A percentile compares a stretch with the other conserved stretches of the same genome.
These are phyloP conservation scores for Quercus tomentella DNA, from an alignment of 331 rosid species.

Conservation along the genomic window DNA sequence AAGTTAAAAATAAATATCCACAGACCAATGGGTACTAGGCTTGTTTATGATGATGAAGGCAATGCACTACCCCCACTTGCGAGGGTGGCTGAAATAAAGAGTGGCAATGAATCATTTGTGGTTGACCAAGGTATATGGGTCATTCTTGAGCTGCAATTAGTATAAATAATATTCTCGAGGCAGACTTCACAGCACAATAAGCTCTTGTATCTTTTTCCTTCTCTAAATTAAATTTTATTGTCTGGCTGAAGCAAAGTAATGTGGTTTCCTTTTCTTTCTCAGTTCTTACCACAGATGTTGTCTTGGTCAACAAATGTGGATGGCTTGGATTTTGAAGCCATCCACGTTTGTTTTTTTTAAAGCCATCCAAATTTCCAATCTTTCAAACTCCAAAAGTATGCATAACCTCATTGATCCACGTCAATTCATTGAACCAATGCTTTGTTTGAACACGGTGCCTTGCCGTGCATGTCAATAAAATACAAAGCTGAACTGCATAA, in stretches of 20 bases:
- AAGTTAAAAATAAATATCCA: constrained; percentile 77
- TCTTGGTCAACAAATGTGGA: background rate
- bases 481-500: background rate
- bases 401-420: background rate
- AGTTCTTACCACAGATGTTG: background rate
- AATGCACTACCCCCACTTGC: constrained; percentile 76
- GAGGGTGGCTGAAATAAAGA: constrained; percentile 50
- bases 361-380: background rate
- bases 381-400: background rate
- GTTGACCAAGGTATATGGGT: constrained; percentile 62
- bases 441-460: background rate
- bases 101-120: constrained; percentile 28
- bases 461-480: background rate
- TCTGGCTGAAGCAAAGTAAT: background rate
- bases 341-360: background rate
- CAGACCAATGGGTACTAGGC: constrained; percentile 78
- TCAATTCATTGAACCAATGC: background rate
- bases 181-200: background rate
- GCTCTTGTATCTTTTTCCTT: background rate
- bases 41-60: constrained; percentile 82
- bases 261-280: background rate
- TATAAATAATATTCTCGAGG: background rate
- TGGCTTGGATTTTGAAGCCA: background rate
- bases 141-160: constrained; percentile 2
- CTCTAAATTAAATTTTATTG: background rate